Base-by-base conservation (phyloP, 192 early-diverging fungal species). In the Coemansia sp. region DNA sequence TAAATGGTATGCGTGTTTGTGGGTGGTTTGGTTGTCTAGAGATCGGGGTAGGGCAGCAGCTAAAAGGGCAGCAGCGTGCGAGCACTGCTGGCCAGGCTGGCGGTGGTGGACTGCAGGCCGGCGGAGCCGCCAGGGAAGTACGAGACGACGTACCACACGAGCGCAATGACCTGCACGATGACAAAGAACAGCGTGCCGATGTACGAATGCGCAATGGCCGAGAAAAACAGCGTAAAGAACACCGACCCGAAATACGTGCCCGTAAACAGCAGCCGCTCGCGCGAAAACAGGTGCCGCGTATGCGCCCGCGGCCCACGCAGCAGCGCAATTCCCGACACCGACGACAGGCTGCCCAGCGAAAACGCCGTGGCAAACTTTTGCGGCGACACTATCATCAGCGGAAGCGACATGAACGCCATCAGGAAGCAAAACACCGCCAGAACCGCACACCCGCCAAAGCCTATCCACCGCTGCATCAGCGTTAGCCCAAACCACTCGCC, bases 141-240 rank as follows among this genome's bases (percentile, higher is more conserved):
- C 9, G 84, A 87, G 7, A 82, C 88, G 69, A 91, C 80, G 37
- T 82, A 94, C 83, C 90, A 94, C 4, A 90, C 53, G 24, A 97
- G 72, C 0, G 91, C 84, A 10, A 90, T 48, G 6, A 93, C 64
- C 74, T 97, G 90, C 9, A 92, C 47, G 2, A 94, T 66, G 11
- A 84, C 85, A 58, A 76, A 85, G 15, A 94, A 58, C 42, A 97
- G 81, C 5, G 89, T 92, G 53, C 89, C 62, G 30, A 93, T 46
- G 58, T 88, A 90, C 45, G 70, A 80, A 81, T 79, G 83, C 88
- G 85, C 35, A 39, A 80, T 80, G 4, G 58, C 50, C 20, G 90
- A 86, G 60, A 87, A 87, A 49, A 89, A 96, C 46, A 98, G 78
- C 2, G 92, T 94, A 40, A 90, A 67, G 24, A 78, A 64, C 79